Evolutionary conservation across 176 grass and related monocot genomes (phyloP), one percentile per base, ranked within the genome.

Genomic region (Ananas comosus): DNA sequence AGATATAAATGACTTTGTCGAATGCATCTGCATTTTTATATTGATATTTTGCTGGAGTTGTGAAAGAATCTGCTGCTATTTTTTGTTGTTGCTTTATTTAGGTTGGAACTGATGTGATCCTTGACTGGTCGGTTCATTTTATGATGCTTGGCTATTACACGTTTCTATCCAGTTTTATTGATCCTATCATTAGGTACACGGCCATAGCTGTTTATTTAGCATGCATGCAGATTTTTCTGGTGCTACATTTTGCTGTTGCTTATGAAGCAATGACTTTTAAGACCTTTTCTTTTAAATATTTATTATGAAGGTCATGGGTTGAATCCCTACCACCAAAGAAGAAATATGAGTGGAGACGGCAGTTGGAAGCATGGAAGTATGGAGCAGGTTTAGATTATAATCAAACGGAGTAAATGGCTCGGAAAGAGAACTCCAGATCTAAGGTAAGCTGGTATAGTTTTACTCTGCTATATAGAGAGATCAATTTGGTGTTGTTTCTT

Each of bases 331-430:
- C 84, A 14, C 64, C 64, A 68, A 86, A 66, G 85, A 73, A 86
- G 12, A 93, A 75, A 70, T 99, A 93, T 76, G 49, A 81, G 48
- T 99, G 94, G 87, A 85, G 51, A 59, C 82, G 90, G 11, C 81
- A 90, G 72, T 76, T 99, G 65, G 94, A 99, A 81, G 89, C 87
- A 63, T 99, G 94, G 94, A 86, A 92, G 70, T 99, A 93, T 76
- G 94, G 94, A 77, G 80, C 87, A 47, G 90, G 94, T 64, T 86
- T 99, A 88, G 94, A 99, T 76, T 99, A 99, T 57, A 72, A 74
- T 18, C 83, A 87, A 68, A 72, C 47, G 7, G 71, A 89, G 66
- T 92, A 74, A 72, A 48, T 16, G 65, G 12, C 59, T 69, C 57
- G 21, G 13, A 16, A 59, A 16, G 19, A 6, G 10, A 19, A 59